A percentile compares a stretch with the other conserved stretches of the same genome.
Conservation (phyloP, 805 yeast species). For the Pichia nanzhaoensis region DNA sequence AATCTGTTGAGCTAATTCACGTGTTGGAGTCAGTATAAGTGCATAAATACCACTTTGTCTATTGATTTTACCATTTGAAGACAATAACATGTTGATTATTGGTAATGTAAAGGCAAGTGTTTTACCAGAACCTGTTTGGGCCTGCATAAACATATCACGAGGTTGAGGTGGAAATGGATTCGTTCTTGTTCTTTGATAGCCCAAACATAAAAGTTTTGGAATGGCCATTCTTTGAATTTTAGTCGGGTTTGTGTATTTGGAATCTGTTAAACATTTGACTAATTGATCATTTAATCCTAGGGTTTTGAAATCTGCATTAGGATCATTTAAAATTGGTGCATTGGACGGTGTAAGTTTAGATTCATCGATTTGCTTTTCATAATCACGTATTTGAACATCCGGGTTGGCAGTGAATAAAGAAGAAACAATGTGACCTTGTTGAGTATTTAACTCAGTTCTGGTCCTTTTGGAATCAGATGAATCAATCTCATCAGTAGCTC, state of each 20-base stretch:
- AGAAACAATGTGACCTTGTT: conserved; percentile 65
- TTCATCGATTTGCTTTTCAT: conserved; percentile 25
- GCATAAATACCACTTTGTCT: conserved; percentile 86
- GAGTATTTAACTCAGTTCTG: conserved; percentile 36
- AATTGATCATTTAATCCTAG: conserved; percentile 58
- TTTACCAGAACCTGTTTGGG: conserved; percentile 98
- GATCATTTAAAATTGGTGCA: conserved; percentile 72
- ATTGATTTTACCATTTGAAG: conserved; percentile 44
- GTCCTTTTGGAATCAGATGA: conserved; percentile 8
- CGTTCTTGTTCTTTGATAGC: conserved; percentile 22
- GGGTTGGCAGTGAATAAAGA: conserved; percentile 76
- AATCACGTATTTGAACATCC: conserved; percentile 38
- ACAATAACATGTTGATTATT: conserved; percentile 54
- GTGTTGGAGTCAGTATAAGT: conserved; percentile 81
- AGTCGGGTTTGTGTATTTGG: conserved; percentile 66
- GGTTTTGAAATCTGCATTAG: conserved; percentile 52
- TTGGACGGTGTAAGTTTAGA: conserved; percentile 55
- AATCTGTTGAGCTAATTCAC: conserved; percentile 91
- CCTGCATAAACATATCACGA: conserved; percentile 79
- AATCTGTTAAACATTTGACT: conserved; percentile 45
- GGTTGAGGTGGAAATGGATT: conserved; percentile 13
- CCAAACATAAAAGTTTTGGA: conserved; percentile 44
- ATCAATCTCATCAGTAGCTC: not conserved
- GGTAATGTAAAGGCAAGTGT: conserved; percentile 86
- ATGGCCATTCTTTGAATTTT: conserved; percentile 77